phyloP scores from a whole-genome alignment of 1,139 yeast genomes.

The Zhuliangozyma parablackwelliae region DNA sequence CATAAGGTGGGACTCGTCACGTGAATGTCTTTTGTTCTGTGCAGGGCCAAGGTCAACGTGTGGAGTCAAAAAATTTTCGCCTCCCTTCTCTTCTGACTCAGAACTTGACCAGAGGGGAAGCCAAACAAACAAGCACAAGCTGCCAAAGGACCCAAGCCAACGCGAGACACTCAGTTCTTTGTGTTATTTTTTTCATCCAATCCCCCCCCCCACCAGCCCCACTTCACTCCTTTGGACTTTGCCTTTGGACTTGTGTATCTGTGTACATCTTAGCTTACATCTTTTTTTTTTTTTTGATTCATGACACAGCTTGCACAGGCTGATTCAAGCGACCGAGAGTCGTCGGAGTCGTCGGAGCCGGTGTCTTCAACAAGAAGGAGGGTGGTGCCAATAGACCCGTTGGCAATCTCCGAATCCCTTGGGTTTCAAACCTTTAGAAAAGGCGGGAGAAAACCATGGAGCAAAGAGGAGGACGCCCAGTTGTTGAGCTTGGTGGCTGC shows the following conservation, averaged over 20 bases:
- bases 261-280: neutral
- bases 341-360: constrained; percentile 1
- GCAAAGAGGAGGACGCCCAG: constrained; percentile 55
- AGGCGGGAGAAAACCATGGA: constrained; percentile 63
- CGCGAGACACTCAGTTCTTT: no score
- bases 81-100: neutral
- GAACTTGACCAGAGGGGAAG: no score
- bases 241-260: no score
- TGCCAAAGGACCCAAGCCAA: no score
- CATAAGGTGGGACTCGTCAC: no score
- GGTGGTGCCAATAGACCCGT: constrained; percentile 50
- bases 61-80: neutral
- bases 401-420: constrained; percentile 66
- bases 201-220: no score
- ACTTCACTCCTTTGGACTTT: no score
- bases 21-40: no score
- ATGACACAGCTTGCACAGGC: no score
- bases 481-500: constrained; percentile 37
- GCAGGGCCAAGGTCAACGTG: no score
- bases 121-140: no score
- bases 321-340: neutral
- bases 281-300: neutral
- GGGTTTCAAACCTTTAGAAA: constrained; percentile 72
- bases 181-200: no score
- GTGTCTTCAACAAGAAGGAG: constrained; percentile 10